Evolutionary conservation across 495 filamentous ascomycete genomes (phyloP).

Genomic region (Penicillium bialowiezense): DNA sequence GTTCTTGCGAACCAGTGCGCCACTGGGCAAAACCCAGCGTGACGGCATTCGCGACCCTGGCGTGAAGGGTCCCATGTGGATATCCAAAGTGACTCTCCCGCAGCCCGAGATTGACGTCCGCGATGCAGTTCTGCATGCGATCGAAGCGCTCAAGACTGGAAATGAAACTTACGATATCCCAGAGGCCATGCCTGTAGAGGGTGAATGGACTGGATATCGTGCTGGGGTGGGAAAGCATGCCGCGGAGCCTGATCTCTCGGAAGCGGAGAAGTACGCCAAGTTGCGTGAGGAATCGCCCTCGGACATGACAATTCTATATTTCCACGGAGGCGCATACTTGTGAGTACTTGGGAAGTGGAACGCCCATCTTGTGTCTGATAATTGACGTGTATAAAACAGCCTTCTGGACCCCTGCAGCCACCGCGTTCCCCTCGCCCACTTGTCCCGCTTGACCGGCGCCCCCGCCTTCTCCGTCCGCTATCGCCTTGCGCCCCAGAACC

Average conservation of each 20-base stretch:
- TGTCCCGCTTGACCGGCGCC: slow-evolving; percentile 51
- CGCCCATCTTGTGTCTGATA: no score
- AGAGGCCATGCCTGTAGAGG: slow-evolving; percentile 59
- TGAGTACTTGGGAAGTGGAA: no score
- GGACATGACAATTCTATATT: slow-evolving; percentile 72
- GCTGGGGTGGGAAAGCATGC: slow-evolving; percentile 52
- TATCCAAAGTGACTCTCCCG: slow-evolving; percentile 62
- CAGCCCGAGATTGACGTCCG: slow-evolving; percentile 56
- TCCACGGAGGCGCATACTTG: slow-evolving; percentile 89
- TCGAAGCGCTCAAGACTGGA: slow-evolving; percentile 58
- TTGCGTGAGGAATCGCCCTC: slow-evolving; percentile 68
- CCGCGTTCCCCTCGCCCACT: slow-evolving; percentile 41
- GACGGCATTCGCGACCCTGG: slow-evolving; percentile 58
- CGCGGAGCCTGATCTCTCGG: slow-evolving; percentile 56
- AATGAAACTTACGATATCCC: slow-evolving; percentile 52
- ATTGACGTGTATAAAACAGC: slow-evolving; percentile 22
- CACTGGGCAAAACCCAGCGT: slow-evolving; percentile 64
- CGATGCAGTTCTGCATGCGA: slow-evolving; percentile 56
- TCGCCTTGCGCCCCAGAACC: slow-evolving; percentile 77
- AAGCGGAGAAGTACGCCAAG: slow-evolving; percentile 67
- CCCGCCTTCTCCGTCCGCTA: slow-evolving; percentile 81
- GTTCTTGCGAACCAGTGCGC: slow-evolving; percentile 44
- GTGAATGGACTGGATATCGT: slow-evolving; percentile 84
- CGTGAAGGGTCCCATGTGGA: slow-evolving; percentile 79
- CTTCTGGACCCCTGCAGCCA: slow-evolving; percentile 76